Evolutionary conservation across 176 grass and related monocot species (phyloP).

Genomic region (Musa acuminata): DNA sequence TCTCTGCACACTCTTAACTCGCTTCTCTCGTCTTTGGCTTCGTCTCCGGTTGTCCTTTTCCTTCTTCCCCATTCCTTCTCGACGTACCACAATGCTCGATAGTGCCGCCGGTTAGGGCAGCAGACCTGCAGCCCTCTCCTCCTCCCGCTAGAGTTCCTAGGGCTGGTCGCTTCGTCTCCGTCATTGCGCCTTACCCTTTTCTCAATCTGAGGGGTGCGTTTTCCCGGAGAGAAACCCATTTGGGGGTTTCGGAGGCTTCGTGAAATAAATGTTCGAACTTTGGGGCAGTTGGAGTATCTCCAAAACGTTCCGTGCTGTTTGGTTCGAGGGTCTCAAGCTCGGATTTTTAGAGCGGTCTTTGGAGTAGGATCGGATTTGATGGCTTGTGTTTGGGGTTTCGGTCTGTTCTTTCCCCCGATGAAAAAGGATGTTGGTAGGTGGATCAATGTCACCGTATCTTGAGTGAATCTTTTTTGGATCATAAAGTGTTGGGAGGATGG

Average conservation of each 20-base stretch:
- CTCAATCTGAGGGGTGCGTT: background rate
- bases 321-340: background rate
- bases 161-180: background rate
- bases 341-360: background rate
- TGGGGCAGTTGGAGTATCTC: background rate
- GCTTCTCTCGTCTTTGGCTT: background rate
- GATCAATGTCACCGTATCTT: background rate
- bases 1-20: background rate
- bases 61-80: background rate
- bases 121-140: background rate
- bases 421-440: no score
- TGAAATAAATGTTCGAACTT: background rate
- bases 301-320: background rate
- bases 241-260: background rate
- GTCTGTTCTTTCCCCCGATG: background rate
- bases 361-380: background rate
- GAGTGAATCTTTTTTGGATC: background rate
- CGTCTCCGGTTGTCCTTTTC: background rate
- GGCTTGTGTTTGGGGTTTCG: background rate
- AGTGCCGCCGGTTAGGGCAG: background rate
- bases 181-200: background rate
- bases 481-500: constrained; percentile 24
- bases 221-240: background rate
- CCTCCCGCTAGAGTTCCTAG: background rate
- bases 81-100: background rate